Conservation (phyloP, 768 basidiomycete species). For the Leccinum ochraceum region DNA sequence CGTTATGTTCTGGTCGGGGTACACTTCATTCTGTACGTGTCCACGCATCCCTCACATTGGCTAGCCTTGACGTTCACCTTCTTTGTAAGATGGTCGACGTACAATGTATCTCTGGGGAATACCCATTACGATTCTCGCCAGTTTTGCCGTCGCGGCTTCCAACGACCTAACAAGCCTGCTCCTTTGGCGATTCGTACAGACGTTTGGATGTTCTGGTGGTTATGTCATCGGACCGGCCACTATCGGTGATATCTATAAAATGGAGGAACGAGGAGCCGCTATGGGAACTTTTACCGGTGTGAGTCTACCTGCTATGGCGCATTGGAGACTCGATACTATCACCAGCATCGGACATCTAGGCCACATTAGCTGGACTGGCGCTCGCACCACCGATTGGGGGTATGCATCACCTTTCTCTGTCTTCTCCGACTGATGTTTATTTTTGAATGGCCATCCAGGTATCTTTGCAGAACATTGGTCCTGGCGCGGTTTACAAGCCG, state of each 20-base stretch:
- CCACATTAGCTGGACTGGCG: conserved; percentile 57
- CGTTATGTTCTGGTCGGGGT: conserved; percentile 52
- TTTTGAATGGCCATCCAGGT: conserved; percentile 32
- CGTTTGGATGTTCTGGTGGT: conserved; percentile 60
- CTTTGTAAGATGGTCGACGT: conserved; percentile 58
- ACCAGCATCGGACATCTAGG: conserved; percentile 24
- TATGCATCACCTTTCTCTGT: conserved; percentile 6
- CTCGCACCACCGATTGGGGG: conserved; percentile 63
- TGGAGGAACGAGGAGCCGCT: conserved; percentile 61
- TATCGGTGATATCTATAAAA: conserved; percentile 64
- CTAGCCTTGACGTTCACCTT: not conserved
- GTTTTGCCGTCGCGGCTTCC: conserved; percentile 58
- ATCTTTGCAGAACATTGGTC: conserved; percentile 58
- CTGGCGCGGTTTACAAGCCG: conserved; percentile 62
- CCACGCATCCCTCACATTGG: not conserved
- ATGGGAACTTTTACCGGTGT: conserved; percentile 62
- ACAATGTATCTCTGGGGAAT: conserved; percentile 58
- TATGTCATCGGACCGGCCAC: conserved; percentile 58
- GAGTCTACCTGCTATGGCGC: conserved; percentile 9
- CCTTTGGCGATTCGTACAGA: conserved; percentile 64
- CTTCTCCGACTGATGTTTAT: not conserved
- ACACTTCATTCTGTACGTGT: conserved; percentile 50
- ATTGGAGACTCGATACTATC: not conserved
- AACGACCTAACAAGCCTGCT: conserved; percentile 46
- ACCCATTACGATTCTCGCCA: conserved; percentile 59